A percentile compares a stretch with the other conserved stretches of the same genome.
These are phyloP conservation scores for Nepenthes alata DNA, from an alignment of 179 eudicot species.

Conservation along the genomic window DNA sequence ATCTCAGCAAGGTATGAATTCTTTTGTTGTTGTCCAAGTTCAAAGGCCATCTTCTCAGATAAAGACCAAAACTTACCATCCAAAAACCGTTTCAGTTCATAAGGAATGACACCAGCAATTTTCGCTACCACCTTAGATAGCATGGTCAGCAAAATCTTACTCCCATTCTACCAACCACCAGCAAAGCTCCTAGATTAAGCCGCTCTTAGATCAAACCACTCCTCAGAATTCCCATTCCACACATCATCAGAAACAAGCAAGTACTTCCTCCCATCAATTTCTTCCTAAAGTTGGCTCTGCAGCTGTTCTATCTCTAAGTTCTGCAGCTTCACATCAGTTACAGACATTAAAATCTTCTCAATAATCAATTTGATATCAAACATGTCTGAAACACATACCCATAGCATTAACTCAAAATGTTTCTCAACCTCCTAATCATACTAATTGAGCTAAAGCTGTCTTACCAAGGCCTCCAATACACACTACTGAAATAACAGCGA, in stretches of 20 bases:
- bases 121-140: background rate
- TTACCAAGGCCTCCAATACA: constrained; percentile 11
- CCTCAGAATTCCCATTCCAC: background rate
- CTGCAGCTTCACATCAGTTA: background rate
- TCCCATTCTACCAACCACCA: background rate
- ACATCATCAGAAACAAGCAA: constrained; percentile 7
- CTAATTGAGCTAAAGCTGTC: constrained; percentile 7
- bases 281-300: background rate
- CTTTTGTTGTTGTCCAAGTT: constrained; percentile 2
- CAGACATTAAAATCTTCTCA: background rate
- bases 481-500: constrained; percentile 2
- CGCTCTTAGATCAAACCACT: background rate
- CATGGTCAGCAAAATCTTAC: background rate
- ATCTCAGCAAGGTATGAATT: constrained; percentile 1
- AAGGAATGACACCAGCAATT: background rate
- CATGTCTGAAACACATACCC: constrained; percentile 2
- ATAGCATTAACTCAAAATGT: constrained; percentile 2
- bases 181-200: background rate
- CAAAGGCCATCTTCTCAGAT: constrained; percentile 12
- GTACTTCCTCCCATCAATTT: background rate
- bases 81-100: constrained; percentile 11
- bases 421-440: constrained; percentile 3
- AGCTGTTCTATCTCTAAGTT: background rate
- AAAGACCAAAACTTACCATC: constrained; percentile 18
- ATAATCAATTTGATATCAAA: background rate